phyloP scores from a whole-genome alignment of 2,329 filamentous ascomycete species.

The Xenosphaeropsis pyriputrescens region DNA sequence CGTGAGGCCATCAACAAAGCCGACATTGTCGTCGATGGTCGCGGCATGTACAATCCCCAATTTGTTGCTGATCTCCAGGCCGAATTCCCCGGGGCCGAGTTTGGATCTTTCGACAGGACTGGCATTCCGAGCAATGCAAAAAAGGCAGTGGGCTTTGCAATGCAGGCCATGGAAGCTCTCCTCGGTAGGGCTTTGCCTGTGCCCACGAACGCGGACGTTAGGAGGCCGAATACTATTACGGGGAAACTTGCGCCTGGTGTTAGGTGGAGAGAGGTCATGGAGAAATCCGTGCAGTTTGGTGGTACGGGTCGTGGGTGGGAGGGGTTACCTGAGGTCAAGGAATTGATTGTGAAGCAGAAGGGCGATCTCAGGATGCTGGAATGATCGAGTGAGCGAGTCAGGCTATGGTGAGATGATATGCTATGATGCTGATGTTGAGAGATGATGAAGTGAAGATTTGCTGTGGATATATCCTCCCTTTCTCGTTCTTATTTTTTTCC shows the following conservation, averaged over 20 bases:
- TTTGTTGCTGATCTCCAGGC: conserved; percentile 14
- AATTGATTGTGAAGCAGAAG: conserved; percentile 11
- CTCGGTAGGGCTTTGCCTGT: conserved; percentile 17
- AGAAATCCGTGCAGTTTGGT: conserved; percentile 17
- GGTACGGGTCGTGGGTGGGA: conserved; percentile 17
- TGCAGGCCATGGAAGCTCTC: conserved; percentile 20
- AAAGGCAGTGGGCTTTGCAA: conserved; percentile 19
- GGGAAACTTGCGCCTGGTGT: conserved; percentile 17
- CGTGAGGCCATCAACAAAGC: conserved; percentile 14
- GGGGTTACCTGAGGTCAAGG: conserved; percentile 17
- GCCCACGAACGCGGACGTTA: conserved; percentile 16
- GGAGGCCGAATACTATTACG: conserved; percentile 18
- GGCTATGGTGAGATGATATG: no score
- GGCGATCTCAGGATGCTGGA: no score
- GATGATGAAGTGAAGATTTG: no score
- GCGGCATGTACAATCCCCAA: conserved; percentile 15
- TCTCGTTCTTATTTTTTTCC: no score
- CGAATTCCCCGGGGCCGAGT: conserved; percentile 15
- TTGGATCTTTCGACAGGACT: conserved; percentile 16
- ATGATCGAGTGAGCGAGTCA: no score
- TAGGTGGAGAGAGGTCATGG: conserved; percentile 17
- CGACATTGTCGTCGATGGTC: conserved; percentile 16
- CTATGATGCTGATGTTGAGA: no score
- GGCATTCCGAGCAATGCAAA: conserved; percentile 18
- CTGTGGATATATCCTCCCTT: no score